Base-by-base conservation (phyloP, 2,329 filamentous ascomycete species). In the Aspergillus melleus region DNA sequence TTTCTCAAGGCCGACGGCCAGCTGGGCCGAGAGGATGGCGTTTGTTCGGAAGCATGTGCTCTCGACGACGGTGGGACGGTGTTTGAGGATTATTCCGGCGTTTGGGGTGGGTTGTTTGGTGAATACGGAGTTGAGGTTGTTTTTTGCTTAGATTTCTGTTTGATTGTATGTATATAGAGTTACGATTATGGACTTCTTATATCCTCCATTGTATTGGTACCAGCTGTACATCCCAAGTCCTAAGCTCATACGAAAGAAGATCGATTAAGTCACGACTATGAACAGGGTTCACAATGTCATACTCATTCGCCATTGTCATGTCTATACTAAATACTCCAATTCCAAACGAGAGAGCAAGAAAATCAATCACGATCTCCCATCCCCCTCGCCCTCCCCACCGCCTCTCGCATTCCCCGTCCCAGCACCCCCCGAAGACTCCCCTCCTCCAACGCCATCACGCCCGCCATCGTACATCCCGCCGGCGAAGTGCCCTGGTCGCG, bases 61-160 rank as follows among this genome's bases (percentile, higher is more conserved):
- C 80, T 89, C 68, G 90, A 89, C 76, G 82, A 70, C 86, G 10
- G 73, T 84, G 30, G 90, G 92, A 10, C 80, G 92, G 59, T 89
- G 96, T 74, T 88, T 89, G 63, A 83, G 92, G 62, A 95, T 96
- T 68, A 83, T 96, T 11, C 92, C 92, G 26, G 92, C 92, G 0
- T 96, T 94, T 80, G 92, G 92, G 1, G 82, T 96, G 12, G 92
- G 92, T 0, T 91, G 91, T 1, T 89, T 95, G 16, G 36, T 42
- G 36, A 42, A 42, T n/a, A 42, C 36, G 36, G 36, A 42, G 36
- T 42, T 42, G 4, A 14, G 36, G 16, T 16, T 42, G 36, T n/a
- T 42, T 12, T 42, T 42, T 42, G 14, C 36, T n/a, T 42, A 42
- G 36, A 16, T 12, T 29, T 29, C 4, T 29, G 26, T 9, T 9